phyloP scores from a whole-genome alignment of 306 rosid genomes.

The Acacia acuminata region DNA sequence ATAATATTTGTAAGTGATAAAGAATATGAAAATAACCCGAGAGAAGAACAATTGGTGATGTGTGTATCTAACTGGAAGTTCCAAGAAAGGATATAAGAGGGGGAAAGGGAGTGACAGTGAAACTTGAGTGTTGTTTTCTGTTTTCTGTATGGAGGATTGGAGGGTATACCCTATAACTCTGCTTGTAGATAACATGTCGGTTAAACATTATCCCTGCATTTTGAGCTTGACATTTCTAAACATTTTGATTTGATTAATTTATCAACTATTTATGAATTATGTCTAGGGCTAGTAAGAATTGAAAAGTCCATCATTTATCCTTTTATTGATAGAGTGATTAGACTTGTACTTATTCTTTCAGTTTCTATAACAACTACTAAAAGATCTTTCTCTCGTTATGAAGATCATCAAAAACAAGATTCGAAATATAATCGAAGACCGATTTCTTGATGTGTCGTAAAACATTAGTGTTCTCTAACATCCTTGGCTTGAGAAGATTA shows the following conservation, averaged over 20 bases:
- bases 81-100: background rate
- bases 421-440: too few relatives aligned
- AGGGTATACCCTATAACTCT: background rate
- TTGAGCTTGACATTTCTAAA: too few relatives aligned
- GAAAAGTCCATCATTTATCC: too few relatives aligned
- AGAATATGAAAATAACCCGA: background rate
- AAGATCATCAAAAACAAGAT: too few relatives aligned
- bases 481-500: conserved; percentile 67
- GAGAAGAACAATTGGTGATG: background rate
- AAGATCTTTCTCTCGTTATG: too few relatives aligned
- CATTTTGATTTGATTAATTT: too few relatives aligned
- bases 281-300: too few relatives aligned
- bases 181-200: background rate
- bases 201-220: background rate
- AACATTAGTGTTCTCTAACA: conserved; percentile 61
- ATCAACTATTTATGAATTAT: too few relatives aligned
- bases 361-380: too few relatives aligned
- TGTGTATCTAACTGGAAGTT: background rate
- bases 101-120: background rate
- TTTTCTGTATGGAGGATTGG: background rate
- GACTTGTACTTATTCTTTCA: too few relatives aligned
- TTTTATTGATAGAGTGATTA: too few relatives aligned
- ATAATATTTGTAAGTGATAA: background rate
- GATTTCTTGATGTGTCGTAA: conserved; percentile 48
- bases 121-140: background rate